phyloP scores from a whole-genome alignment of 1,284 basidiomycete genomes.

The Ustilago curta region DNA sequence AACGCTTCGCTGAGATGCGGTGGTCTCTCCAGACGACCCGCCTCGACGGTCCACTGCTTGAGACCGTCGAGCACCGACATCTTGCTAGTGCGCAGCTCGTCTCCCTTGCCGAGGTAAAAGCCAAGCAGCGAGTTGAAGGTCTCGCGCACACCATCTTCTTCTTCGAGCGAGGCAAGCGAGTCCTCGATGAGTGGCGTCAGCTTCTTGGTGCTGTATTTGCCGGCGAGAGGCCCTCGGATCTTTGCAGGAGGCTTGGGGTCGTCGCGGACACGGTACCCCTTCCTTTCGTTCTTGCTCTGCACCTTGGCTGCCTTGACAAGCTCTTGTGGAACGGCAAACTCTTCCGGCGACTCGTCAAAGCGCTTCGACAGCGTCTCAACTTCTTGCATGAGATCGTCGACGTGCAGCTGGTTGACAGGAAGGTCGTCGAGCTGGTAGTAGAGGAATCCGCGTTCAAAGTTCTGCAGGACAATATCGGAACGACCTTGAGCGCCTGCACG shows the following conservation, averaged over 20 bases:
- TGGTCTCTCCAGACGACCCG: constrained; percentile 30
- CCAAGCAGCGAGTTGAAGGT: constrained; percentile 50
- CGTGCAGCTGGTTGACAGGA: constrained; percentile 77
- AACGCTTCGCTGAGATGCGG: constrained; percentile 46
- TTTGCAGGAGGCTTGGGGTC: constrained; percentile 14
- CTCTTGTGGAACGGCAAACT: constrained; percentile 30
- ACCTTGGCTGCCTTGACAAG: constrained; percentile 15
- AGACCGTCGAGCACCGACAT: constrained; percentile 43
- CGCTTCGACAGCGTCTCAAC: constrained; percentile 73
- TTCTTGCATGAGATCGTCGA: constrained; percentile 73
- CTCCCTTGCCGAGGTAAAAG: constrained; percentile 50
- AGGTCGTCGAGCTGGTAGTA: constrained; percentile 77
- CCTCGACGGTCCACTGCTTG: constrained; percentile 49
- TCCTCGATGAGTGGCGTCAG: constrained; percentile 24
- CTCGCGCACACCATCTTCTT: constrained; percentile 30
- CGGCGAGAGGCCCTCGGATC: constrained; percentile 38
- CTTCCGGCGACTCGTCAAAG: constrained; percentile 73
- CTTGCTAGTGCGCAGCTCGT: constrained; percentile 48
- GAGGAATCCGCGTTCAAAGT: constrained; percentile 84
- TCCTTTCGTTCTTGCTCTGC: constrained; percentile 12
- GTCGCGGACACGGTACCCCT: constrained; percentile 4
- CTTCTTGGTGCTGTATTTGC: constrained; percentile 28
- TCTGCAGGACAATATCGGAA: constrained; percentile 86
- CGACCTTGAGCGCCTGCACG: constrained; percentile 80
- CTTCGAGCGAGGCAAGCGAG: constrained; percentile 15